A percentile compares a stretch with the other conserved stretches of the same genome.
These are phyloP conservation scores for Penicillium hordei DNA, from an alignment of 2,329 filamentous ascomycete species.

Conservation along the genomic window DNA sequence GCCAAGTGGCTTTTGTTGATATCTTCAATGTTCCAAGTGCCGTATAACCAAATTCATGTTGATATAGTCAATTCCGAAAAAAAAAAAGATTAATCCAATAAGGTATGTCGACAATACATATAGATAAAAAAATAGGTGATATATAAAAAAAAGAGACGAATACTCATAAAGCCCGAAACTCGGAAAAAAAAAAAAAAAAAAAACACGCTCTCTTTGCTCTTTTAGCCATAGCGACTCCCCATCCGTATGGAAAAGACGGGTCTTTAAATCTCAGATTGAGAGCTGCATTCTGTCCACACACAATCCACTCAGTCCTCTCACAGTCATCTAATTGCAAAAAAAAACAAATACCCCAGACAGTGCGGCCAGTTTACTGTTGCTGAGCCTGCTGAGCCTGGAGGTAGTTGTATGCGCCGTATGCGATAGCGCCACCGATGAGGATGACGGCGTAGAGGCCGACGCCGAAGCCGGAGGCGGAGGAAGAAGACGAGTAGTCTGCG, in stretches of 20 bases:
- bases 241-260: background rate
- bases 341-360: background rate
- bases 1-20: too few relatives aligned
- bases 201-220: slow-evolving; percentile 7
- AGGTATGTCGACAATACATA: background rate
- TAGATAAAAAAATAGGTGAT: background rate
- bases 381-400: slow-evolving; percentile 54
- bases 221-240: slow-evolving; percentile 4
- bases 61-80: background rate
- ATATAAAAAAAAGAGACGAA: background rate
- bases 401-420: slow-evolving; percentile 85
- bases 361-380: slow-evolving; percentile 20
- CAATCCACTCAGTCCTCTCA: background rate
- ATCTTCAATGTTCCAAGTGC: too few relatives aligned
- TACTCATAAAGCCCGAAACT: slow-evolving; percentile 4
- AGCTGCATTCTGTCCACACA: background rate
- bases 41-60: background rate
- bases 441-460: slow-evolving; percentile 79
- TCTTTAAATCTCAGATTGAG: background rate
- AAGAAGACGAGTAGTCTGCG: slow-evolving; percentile 41
- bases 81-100: background rate
- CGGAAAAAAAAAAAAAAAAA: slow-evolving; percentile 1
- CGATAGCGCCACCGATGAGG: slow-evolving; percentile 71
- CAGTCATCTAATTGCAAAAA: background rate
- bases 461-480: slow-evolving; percentile 55